phyloP scores from a whole-genome alignment of 2,329 filamentous ascomycete genomes.

The Aureobasidium leucospermi region DNA sequence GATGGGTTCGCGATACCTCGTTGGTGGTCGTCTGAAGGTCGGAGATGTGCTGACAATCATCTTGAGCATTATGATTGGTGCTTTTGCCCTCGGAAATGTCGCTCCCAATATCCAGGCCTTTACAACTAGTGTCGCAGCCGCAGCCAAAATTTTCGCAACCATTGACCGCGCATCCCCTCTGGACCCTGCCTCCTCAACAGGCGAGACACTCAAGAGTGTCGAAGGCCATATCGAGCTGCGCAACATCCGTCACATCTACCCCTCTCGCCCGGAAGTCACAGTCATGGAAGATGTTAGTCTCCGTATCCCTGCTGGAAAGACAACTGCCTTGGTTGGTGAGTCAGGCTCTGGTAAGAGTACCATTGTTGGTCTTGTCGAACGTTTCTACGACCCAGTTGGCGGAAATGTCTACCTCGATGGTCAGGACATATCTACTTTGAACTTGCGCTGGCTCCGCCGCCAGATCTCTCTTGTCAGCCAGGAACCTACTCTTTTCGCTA shows the following conservation, averaged over 20 bases:
- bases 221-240: slow-evolving; percentile 73
- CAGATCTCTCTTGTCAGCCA: slow-evolving; percentile 91
- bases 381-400: slow-evolving; percentile 85
- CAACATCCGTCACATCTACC: slow-evolving; percentile 87
- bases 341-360: slow-evolving; percentile 94
- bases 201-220: slow-evolving; percentile 65
- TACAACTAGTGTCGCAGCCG: slow-evolving; percentile 72
- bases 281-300: slow-evolving; percentile 82
- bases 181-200: slow-evolving; percentile 64
- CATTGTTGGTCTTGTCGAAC: slow-evolving; percentile 84
- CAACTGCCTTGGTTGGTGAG: slow-evolving; percentile 85
- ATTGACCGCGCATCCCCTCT: slow-evolving; percentile 84
- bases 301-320: slow-evolving; percentile 77
- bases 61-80: slow-evolving; percentile 86
- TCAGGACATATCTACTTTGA: slow-evolving; percentile 70
- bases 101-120: slow-evolving; percentile 83
- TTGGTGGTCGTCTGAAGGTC: slow-evolving; percentile 58
- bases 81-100: slow-evolving; percentile 83
- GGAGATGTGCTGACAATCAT: slow-evolving; percentile 74
- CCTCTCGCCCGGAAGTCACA: slow-evolving; percentile 80
- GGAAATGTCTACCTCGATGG: slow-evolving; percentile 77
- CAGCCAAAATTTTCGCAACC: slow-evolving; percentile 85
- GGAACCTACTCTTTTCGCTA: slow-evolving; percentile 84
- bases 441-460: slow-evolving; percentile 83
- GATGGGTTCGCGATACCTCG: slow-evolving; percentile 71